Percentiles rank a stretch among this genome's conserved stretches.
Evolutionary conservation across 2,329 filamentous ascomycete genomes (phyloP).

Genomic region (Ophiobolus disseminans): DNA sequence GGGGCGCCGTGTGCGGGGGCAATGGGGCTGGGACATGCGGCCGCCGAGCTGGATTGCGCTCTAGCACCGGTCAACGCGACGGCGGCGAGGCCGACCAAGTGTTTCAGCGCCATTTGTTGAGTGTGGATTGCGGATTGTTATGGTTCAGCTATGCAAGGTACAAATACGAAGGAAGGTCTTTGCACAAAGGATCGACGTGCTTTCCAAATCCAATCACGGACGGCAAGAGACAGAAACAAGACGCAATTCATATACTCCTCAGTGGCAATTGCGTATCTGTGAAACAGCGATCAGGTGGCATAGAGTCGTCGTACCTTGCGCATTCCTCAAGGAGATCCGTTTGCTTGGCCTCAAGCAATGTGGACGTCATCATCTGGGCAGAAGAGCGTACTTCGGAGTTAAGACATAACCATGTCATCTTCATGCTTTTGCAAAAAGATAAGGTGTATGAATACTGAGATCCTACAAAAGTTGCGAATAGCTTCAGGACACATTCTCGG

Average conservation of each 20-base stretch:
- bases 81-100: slow-evolving; percentile 33
- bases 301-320: slow-evolving; percentile 5
- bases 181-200: background rate
- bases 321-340: slow-evolving; percentile 18
- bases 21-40: slow-evolving; percentile 47
- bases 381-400: too few species aligned
- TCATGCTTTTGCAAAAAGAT: too few species aligned
- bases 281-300: slow-evolving; percentile 8
- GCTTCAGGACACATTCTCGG: too few species aligned
- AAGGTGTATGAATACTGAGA: too few species aligned
- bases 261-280: slow-evolving; percentile 18
- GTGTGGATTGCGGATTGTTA: slow-evolving; percentile 12
- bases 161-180: background rate
- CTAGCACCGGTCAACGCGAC: slow-evolving; percentile 29
- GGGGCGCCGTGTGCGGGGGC: slow-evolving; percentile 49
- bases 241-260: slow-evolving; percentile 25
- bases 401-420: too few species aligned
- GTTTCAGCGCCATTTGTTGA: slow-evolving; percentile 29
- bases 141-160: background rate
- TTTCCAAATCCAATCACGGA: too few species aligned
- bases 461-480: too few species aligned
- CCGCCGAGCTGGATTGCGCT: slow-evolving; percentile 28
- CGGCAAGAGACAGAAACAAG: background rate
- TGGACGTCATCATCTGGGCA: slow-evolving; percentile 28
- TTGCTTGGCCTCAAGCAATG: slow-evolving; percentile 25